Conservation (phyloP, 2,329 filamentous ascomycete species). For the Xylaria sp. region DNA sequence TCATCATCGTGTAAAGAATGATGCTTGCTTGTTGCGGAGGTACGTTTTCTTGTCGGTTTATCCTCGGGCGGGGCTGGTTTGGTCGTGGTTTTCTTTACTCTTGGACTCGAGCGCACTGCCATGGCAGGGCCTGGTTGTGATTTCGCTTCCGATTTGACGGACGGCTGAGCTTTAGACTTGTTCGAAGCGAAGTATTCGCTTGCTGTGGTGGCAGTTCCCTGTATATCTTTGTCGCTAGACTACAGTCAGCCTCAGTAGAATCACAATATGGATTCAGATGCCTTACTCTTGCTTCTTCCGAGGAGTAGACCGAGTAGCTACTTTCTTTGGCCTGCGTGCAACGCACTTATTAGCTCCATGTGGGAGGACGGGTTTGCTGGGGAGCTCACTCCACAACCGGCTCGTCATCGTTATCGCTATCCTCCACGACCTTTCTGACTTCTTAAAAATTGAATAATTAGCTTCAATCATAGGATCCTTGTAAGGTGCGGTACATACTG, state of each 20-base stretch:
- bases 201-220: slow-evolving; percentile 64
- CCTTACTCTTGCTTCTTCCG: slow-evolving; percentile 68
- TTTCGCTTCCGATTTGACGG: slow-evolving; percentile 57
- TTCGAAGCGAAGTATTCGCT: slow-evolving; percentile 67
- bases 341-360: slow-evolving; percentile 36
- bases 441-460: slow-evolving; percentile 49
- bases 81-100: slow-evolving; percentile 55
- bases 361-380: neutral
- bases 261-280: slow-evolving; percentile 12
- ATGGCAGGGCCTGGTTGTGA: slow-evolving; percentile 54
- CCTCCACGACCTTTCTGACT: slow-evolving; percentile 78
- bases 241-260: slow-evolving; percentile 24
- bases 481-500: slow-evolving; percentile 53
- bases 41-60: slow-evolving; percentile 57
- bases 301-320: slow-evolving; percentile 59
- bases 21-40: slow-evolving; percentile 56
- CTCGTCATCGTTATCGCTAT: slow-evolving; percentile 80
- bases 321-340: slow-evolving; percentile 64
- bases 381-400: slow-evolving; percentile 60
- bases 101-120: slow-evolving; percentile 65
- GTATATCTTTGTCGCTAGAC: slow-evolving; percentile 55
- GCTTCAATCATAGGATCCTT: neutral
- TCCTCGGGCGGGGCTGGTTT: slow-evolving; percentile 47
- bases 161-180: slow-evolving; percentile 56
- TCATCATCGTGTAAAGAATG: slow-evolving; percentile 61